Evolutionary conservation across 1,139 yeast genomes (phyloP).

Genomic region (Pichia inconspicua): DNA sequence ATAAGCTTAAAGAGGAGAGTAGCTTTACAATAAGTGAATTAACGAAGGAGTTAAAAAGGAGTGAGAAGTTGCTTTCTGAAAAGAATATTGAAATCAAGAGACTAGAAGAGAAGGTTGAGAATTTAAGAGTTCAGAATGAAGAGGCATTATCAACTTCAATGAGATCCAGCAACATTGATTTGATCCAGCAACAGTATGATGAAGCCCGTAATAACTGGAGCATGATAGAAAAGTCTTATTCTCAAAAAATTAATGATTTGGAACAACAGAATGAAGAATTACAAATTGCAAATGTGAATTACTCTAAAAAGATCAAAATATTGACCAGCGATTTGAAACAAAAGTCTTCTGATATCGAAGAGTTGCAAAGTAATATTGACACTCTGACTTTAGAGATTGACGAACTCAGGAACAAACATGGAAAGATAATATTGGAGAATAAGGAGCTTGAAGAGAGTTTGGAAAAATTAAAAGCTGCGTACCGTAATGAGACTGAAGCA

Average conservation of each 20-base stretch:
- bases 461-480: constrained; percentile 14
- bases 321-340: constrained; percentile 24
- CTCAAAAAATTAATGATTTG: constrained; percentile 25
- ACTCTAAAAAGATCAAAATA: constrained; percentile 25
- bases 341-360: constrained; percentile 20
- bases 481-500: constrained; percentile 18
- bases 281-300: constrained; percentile 24
- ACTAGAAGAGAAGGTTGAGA: constrained; percentile 43
- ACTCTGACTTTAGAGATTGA: constrained; percentile 8
- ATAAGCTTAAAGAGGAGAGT: constrained; percentile 34
- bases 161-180: constrained; percentile 28
- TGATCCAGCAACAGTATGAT: constrained; percentile 57
- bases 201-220: constrained; percentile 39
- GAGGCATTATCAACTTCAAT: constrained; percentile 4
- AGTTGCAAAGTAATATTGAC: constrained; percentile 20
- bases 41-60: constrained; percentile 26
- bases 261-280: constrained; percentile 26
- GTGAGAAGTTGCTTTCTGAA: constrained; percentile 30
- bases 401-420: constrained; percentile 2
- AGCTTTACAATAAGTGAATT: constrained; percentile 23
- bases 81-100: constrained; percentile 40
- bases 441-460: constrained; percentile 4
- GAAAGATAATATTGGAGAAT: constrained; percentile 2
- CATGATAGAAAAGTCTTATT: constrained; percentile 26
- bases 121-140: constrained; percentile 28